These are phyloP conservation scores for Thalassiosira hispida DNA, from an alignment of 352 stramenopile species.

Conservation along the genomic window DNA sequence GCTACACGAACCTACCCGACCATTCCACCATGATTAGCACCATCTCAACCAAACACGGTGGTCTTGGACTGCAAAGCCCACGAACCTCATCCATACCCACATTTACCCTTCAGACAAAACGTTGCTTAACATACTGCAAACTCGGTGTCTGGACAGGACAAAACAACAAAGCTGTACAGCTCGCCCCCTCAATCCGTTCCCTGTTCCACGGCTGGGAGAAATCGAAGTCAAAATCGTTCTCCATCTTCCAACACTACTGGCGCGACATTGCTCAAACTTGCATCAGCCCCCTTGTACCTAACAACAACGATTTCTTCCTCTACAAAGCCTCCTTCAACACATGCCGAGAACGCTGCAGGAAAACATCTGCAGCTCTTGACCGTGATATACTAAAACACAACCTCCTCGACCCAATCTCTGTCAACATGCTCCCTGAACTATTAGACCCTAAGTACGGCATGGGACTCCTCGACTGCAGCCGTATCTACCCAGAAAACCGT, in stretches of 20 bases:
- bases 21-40: slow-evolving; percentile 2
- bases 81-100: slow-evolving; percentile 5
- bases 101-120: slow-evolving; percentile 19
- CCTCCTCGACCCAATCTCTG: neutral
- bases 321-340: neutral
- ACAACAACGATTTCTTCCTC: neutral
- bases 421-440: no score
- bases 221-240: neutral
- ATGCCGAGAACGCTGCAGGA: neutral
- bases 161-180: neutral
- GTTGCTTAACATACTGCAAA: slow-evolving; percentile 2
- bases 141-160: slow-evolving; percentile 7
- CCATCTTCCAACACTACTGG: slow-evolving; percentile 11
- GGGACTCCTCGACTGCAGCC: neutral
- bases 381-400: neutral
- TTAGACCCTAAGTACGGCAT: neutral
- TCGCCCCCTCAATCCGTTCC: slow-evolving; percentile 1
- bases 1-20: neutral
- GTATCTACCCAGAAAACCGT: neutral
- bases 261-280: neutral
- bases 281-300: neutral
- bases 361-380: neutral
- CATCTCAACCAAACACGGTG: slow-evolving; percentile 10
- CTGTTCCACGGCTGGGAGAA: slow-evolving; percentile 1
- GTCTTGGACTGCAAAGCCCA: slow-evolving; percentile 27